Conservation (phyloP, 2,329 filamentous ascomycete species). For the Xylariales sp. region DNA sequence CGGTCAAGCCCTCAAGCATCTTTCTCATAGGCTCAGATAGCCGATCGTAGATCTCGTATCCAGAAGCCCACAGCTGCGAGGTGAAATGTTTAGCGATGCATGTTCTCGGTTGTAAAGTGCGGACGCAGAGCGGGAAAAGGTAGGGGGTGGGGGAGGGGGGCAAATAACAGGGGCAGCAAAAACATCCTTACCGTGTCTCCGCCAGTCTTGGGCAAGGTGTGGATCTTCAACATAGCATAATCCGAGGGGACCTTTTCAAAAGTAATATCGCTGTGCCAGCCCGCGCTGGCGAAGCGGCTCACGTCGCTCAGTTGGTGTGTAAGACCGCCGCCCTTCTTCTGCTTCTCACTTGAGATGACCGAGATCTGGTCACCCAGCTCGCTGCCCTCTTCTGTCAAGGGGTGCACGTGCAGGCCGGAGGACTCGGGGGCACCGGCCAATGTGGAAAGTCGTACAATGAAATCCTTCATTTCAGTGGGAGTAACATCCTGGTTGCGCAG, state of each 20-base stretch:
- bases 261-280: constrained; percentile 51
- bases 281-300: constrained; percentile 39
- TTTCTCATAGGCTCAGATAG: constrained; percentile 42
- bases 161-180: too few relatives aligned
- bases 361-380: constrained; percentile 52
- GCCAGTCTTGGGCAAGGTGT: constrained; percentile 40
- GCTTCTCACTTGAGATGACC: constrained; percentile 51
- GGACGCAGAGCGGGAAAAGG: too few relatives aligned
- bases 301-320: constrained; percentile 47
- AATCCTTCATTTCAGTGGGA: constrained; percentile 37
- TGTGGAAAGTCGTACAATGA: constrained; percentile 37
- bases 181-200: constrained; percentile 38
- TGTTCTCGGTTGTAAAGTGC: too few relatives aligned
- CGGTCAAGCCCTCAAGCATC: constrained; percentile 44
- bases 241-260: constrained; percentile 51
- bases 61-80: constrained; percentile 44
- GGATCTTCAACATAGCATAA: constrained; percentile 48
- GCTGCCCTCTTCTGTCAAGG: constrained; percentile 45
- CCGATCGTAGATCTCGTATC: constrained; percentile 50
- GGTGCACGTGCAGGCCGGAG: constrained; percentile 50
- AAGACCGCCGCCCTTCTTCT: constrained; percentile 48
- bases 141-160: too few relatives aligned
- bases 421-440: constrained; percentile 41
- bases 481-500: constrained; percentile 43
- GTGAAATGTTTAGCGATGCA: too few relatives aligned